These are phyloP conservation scores for Candida railenensis DNA, from an alignment of 805 yeast species.

Conservation along the genomic window DNA sequence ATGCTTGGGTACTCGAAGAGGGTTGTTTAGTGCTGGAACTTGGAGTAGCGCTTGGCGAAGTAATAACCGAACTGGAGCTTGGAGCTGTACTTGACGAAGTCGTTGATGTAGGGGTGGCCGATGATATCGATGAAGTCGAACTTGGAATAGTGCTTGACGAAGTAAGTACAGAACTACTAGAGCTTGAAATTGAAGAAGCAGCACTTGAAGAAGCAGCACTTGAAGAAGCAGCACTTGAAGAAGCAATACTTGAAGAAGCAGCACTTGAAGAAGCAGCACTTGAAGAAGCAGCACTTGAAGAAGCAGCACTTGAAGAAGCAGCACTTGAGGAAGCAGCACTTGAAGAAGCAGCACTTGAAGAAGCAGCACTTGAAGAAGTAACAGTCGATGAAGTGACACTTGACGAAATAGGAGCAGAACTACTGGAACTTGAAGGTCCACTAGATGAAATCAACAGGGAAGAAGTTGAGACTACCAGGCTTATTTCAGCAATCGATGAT, in stretches of 20 bases:
- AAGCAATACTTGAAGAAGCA: not conserved
- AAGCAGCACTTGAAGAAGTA: not conserved
- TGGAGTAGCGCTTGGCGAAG: not conserved
- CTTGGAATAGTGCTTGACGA: slow-evolving; percentile 2
- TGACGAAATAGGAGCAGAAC: not conserved
- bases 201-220: not conserved
- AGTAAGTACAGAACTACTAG: not conserved
- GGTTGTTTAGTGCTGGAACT: not conserved
- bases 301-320: no score
- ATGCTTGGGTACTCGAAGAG: not conserved
- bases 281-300: no score
- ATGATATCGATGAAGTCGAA: not conserved
- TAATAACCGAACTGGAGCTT: not conserved
- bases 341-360: not conserved
- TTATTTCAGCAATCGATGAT: not conserved
- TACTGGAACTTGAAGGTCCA: not conserved
- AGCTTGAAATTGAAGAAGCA: slow-evolving; percentile 1
- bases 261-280: slow-evolving; percentile 6
- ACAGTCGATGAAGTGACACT: not conserved
- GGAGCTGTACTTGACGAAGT: not conserved
- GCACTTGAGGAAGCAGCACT: no score
- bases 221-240: not conserved
- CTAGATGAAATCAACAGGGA: no score
- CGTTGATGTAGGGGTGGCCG: not conserved
- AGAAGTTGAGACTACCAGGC: slow-evolving; percentile 3